phyloP scores from a whole-genome alignment of 2,329 filamentous ascomycete species.

The Penicillium olsonii region DNA sequence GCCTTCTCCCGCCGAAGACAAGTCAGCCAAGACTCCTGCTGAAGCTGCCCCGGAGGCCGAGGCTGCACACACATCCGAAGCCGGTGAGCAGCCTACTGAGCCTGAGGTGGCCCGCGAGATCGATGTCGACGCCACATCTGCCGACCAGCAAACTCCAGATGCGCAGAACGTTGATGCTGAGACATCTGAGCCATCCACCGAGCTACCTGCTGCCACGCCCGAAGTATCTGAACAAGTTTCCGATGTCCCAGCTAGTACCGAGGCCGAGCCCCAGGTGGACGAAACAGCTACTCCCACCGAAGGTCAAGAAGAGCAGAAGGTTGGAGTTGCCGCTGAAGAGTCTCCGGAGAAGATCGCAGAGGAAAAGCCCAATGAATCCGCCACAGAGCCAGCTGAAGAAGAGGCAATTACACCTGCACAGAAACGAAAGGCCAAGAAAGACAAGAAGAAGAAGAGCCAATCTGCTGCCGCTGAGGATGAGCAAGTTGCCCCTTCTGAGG shows the following conservation, averaged over 20 bases:
- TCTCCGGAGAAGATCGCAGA: slow-evolving; percentile 2
- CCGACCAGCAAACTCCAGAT: slow-evolving; percentile 1
- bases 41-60: slow-evolving; percentile 1
- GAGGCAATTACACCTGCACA: slow-evolving; percentile 17
- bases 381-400: slow-evolving; percentile 1
- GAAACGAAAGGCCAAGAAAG: slow-evolving; percentile 19
- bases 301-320: slow-evolving; percentile 1
- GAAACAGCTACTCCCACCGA: not conserved
- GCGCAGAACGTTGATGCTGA: not conserved
- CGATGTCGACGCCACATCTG: not conserved
- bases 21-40: not conserved
- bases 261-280: not conserved
- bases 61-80: not conserved
- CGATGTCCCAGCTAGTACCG: not conserved
- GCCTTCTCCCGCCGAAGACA: not conserved
- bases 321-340: not conserved
- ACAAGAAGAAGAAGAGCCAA: slow-evolving; percentile 25
- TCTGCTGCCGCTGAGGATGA: slow-evolving; percentile 14
- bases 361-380: not conserved
- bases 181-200: not conserved
- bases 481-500: not conserved
- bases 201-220: slow-evolving; percentile 1
- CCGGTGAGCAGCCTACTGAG: not conserved
- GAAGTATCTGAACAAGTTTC: slow-evolving; percentile 4
- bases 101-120: not conserved